Percentiles rank a stretch among this genome's conserved stretches.
Evolutionary conservation across 768 basidiomycete genomes (phyloP).

Genomic region (Collybiopsis luxurians): DNA sequence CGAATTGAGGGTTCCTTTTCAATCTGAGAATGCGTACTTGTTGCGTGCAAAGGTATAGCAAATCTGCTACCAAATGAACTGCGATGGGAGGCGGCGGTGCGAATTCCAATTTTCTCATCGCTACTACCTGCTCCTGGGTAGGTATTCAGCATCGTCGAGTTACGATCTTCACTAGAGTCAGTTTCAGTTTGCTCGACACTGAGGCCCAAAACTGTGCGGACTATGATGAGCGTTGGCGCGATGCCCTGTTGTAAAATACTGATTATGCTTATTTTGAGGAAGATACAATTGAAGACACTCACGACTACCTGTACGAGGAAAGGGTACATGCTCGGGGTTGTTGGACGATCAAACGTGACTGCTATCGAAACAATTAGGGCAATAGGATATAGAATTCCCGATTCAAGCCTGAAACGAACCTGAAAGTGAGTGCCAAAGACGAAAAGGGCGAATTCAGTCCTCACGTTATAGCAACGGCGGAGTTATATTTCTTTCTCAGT

Average conservation of each 20-base stretch:
- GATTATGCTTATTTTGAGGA: neutral
- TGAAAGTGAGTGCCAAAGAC: neutral
- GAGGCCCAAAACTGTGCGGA: too few species aligned
- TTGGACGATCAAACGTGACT: neutral
- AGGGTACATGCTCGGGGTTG: neutral
- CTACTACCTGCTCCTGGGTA: too few species aligned
- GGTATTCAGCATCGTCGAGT: too few species aligned
- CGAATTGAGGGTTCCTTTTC: too few species aligned
- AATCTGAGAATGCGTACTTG: too few species aligned
- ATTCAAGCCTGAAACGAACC: neutral
- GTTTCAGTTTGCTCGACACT: too few species aligned
- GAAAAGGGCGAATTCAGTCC: neutral
- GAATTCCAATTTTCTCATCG: too few species aligned
- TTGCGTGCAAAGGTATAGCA: too few species aligned
- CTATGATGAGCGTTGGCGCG: too few species aligned
- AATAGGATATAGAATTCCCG: neutral
- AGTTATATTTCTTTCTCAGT: neutral
- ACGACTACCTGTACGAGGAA: neutral
- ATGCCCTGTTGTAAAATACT: neutral
- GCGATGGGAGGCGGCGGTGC: too few species aligned
- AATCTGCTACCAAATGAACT: too few species aligned
- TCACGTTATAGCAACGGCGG: slow-evolving; percentile 2
- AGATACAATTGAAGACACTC: neutral
- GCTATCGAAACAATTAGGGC: neutral
- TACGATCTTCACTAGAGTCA: too few species aligned